phyloP scores from a whole-genome alignment of 2,329 filamentous ascomycete genomes.

The Hortaea werneckii region DNA sequence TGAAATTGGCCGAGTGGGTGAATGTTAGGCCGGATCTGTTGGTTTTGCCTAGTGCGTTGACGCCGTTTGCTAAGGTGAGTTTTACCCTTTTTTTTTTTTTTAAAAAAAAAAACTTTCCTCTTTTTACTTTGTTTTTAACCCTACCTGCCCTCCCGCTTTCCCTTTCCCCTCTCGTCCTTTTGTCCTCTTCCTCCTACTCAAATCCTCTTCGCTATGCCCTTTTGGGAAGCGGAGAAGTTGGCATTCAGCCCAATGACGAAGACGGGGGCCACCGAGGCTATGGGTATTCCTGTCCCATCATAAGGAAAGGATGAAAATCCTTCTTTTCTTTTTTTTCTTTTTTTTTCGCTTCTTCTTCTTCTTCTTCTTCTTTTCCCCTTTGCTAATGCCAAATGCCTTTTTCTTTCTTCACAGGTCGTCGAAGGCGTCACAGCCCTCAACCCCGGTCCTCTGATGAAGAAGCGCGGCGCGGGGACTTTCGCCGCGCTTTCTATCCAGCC shows the following conservation, averaged over 20 bases:
- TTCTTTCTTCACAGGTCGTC: conserved; percentile 56
- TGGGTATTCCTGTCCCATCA: too few relatives aligned
- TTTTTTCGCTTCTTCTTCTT: too few relatives aligned
- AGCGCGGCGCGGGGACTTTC: conserved; percentile 74
- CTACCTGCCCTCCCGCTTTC: background rate
- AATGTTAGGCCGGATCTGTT: conserved; percentile 77
- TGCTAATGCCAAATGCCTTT: too few relatives aligned
- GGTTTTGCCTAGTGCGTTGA: conserved; percentile 69
- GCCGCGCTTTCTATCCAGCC: conserved; percentile 68
- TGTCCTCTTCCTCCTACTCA: conserved; percentile 14
- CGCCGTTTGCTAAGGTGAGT: conserved; percentile 76
- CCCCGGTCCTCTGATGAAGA: conserved; percentile 77
- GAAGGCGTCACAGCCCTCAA: conserved; percentile 87
- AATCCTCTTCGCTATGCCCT: too few relatives aligned
- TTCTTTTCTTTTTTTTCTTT: background rate
- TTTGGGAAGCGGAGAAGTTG: too few relatives aligned
- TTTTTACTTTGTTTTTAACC: too few relatives aligned
- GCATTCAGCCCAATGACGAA: too few relatives aligned
- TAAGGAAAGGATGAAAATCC: too few relatives aligned
- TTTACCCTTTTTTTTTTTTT: background rate
- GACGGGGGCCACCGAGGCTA: too few relatives aligned
- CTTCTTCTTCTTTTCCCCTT: too few relatives aligned
- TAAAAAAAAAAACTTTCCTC: too few relatives aligned
- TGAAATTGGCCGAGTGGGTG: conserved; percentile 86
- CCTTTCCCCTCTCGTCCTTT: conserved; percentile 3